Percentiles rank a stretch among this genome's conserved stretches.
Evolutionary conservation across 305 asterid species (phyloP).

Genomic region (Ajuga reptans): DNA sequence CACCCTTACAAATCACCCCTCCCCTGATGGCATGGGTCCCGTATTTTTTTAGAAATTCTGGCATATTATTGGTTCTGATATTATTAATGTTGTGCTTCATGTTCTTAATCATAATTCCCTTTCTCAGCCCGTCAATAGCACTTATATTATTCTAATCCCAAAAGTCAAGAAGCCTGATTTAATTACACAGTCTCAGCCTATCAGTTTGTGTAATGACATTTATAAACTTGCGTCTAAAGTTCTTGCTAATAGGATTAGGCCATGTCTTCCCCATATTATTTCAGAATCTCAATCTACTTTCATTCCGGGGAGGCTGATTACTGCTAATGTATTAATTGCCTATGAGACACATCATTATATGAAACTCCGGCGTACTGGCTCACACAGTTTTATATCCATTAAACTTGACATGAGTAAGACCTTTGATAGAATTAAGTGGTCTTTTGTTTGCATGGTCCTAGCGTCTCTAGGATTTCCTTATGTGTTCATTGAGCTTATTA

Average conservation of each 20-base stretch:
- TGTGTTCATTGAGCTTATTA: too few species aligned
- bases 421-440: not conserved
- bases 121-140: too few species aligned
- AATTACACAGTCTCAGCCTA: not conserved
- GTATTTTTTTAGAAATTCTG: not conserved
- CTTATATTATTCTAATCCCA: not conserved
- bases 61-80: too few species aligned
- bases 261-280: not conserved
- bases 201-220: too few species aligned
- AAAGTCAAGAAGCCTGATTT: not conserved
- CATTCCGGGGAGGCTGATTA: not conserved
- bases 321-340: not conserved
- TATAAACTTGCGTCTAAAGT: not conserved
- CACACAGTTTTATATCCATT: not conserved
- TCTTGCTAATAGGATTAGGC: not conserved
- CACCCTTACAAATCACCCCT: too few species aligned
- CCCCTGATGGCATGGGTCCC: not conserved
- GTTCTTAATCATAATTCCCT: not conserved
- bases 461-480: not conserved
- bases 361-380: not conserved
- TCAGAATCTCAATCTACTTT: not conserved
- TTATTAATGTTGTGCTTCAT: not conserved
- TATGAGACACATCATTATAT: not conserved
- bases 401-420: not conserved
- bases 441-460: not conserved